phyloP scores from a whole-genome alignment of 495 filamentous ascomycete genomes.

The Trichocladium uniseriatum region DNA sequence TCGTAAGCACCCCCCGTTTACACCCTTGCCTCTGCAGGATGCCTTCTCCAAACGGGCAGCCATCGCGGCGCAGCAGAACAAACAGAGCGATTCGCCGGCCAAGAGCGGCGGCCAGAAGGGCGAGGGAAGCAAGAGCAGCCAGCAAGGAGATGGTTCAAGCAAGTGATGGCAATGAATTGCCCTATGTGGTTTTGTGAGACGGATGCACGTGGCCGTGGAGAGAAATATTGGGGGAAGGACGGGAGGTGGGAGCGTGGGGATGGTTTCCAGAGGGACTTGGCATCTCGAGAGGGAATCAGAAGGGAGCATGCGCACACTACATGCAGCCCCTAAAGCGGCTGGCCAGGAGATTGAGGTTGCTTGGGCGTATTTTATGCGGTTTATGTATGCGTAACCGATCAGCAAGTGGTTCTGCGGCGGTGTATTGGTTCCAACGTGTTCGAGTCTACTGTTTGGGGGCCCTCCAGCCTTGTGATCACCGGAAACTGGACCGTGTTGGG shows the following conservation, averaged over 20 bases:
- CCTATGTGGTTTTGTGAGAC: too few species aligned
- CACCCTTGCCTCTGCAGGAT: slow-evolving; percentile 23
- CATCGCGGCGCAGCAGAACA: slow-evolving; percentile 33
- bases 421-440: too few species aligned
- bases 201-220: not conserved
- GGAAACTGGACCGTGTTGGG: not conserved
- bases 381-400: too few species aligned
- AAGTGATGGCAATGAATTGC: too few species aligned
- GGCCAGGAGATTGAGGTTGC: too few species aligned
- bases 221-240: not conserved
- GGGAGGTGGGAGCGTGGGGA: not conserved
- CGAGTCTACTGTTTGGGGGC: too few species aligned
- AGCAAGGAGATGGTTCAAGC: slow-evolving; percentile 1
- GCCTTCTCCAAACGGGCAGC: slow-evolving; percentile 35
- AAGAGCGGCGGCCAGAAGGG: slow-evolving; percentile 7
- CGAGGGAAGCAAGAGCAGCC: slow-evolving; percentile 3
- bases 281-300: not conserved
- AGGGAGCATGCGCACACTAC: too few species aligned
- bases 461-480: too few species aligned
- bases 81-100: slow-evolving; percentile 8
- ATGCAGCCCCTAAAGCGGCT: too few species aligned
- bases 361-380: too few species aligned
- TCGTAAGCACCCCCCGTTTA: too few species aligned
- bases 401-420: too few species aligned
- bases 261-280: not conserved